Evolutionary conservation across 768 basidiomycete genomes (phyloP).

Genomic region (Phlebiopsis flavidoalba): DNA sequence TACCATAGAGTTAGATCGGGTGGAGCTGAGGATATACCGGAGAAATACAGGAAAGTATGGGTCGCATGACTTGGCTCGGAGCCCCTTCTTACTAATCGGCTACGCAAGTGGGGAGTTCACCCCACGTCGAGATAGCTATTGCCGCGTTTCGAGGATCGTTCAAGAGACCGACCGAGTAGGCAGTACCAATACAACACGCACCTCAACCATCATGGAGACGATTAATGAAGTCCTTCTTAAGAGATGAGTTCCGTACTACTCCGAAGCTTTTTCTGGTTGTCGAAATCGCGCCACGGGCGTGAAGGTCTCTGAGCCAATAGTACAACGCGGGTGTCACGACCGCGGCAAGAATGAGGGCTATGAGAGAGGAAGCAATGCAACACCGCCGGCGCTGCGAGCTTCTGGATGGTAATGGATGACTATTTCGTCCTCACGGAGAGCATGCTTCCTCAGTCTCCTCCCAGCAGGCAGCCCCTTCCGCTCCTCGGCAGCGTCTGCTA

Average conservation of each 20-base stretch:
- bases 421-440: not conserved
- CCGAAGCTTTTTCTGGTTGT: constrained; percentile 38
- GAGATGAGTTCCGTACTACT: constrained; percentile 82
- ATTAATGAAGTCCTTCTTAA: constrained; percentile 79
- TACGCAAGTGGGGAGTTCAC: constrained; percentile 79
- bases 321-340: constrained; percentile 5
- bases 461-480: constrained; percentile 19
- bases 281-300: constrained; percentile 22
- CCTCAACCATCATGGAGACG: constrained; percentile 88
- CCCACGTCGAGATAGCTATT: constrained; percentile 85
- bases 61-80: constrained; percentile 85
- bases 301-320: not conserved
- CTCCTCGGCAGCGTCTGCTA: constrained; percentile 10
- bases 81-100: constrained; percentile 74
- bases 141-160: constrained; percentile 43
- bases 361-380: constrained; percentile 1
- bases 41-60: constrained; percentile 72
- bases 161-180: not conserved
- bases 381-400: not conserved
- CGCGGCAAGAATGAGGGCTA: constrained; percentile 9
- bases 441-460: not conserved
- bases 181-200: constrained; percentile 22
- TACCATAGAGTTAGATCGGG: constrained; percentile 21
- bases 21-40: not conserved
- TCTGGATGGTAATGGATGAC: not conserved